These are phyloP conservation scores for Candida sojae DNA, from an alignment of 1,139 yeast genomes.

Conservation along the genomic window DNA sequence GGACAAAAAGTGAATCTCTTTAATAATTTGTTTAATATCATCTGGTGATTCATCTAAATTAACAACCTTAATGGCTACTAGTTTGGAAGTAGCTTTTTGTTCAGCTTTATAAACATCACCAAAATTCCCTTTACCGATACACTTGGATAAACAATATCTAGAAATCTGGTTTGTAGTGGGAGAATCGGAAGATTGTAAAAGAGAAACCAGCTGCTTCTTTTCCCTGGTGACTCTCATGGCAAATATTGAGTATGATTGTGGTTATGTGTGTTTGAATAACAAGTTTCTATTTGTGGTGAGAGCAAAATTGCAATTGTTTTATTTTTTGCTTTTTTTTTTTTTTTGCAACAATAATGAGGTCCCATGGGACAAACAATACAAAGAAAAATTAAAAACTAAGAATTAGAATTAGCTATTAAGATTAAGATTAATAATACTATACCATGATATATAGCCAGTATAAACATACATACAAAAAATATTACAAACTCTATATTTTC, in stretches of 20 bases:
- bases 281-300: neutral
- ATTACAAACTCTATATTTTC: too few relatives aligned
- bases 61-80: slow-evolving; percentile 72
- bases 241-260: neutral
- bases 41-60: slow-evolving; percentile 75
- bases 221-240: slow-evolving; percentile 1
- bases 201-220: neutral
- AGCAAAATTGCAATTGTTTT: slow-evolving; percentile 2
- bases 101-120: slow-evolving; percentile 80
- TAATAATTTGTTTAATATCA: slow-evolving; percentile 62
- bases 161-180: neutral
- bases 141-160: slow-evolving; percentile 47
- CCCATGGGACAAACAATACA: neutral
- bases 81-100: slow-evolving; percentile 20
- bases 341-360: neutral
- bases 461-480: neutral
- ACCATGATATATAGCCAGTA: neutral
- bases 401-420: neutral
- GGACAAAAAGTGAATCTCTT: slow-evolving; percentile 74
- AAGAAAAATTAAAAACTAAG: neutral
- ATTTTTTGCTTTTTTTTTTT: slow-evolving; percentile 1
- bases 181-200: neutral
- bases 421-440: neutral
- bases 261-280: neutral
- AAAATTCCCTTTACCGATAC: slow-evolving; percentile 83